Conservation (phyloP, 257 asterid species). For the Scutellaria baicalensis region DNA sequence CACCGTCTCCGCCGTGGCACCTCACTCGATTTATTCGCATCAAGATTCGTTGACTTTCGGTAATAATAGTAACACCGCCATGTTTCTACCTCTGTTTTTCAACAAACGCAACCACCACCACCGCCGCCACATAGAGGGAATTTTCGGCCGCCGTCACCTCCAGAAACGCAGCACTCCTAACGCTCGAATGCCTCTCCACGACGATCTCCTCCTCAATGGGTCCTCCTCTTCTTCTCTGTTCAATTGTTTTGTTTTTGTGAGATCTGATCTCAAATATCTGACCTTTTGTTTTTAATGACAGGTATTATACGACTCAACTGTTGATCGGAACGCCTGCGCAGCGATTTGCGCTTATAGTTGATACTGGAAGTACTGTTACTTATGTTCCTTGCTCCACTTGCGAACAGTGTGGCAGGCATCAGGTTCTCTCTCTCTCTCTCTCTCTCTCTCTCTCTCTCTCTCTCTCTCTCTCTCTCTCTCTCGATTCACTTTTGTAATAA, state of each 20-base stretch:
- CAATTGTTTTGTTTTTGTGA: not conserved
- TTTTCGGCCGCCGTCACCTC: conserved; percentile 47
- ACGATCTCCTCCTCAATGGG: conserved; percentile 87
- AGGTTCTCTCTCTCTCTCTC: conserved; percentile 35
- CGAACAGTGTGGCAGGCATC: conserved; percentile 88
- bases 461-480: not conserved
- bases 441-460: too few species aligned
- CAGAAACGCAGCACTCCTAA: conserved; percentile 22
- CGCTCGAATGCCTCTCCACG: conserved; percentile 82
- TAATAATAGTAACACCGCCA: conserved; percentile 18
- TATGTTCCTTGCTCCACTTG: conserved; percentile 91
- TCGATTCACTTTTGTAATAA: not conserved
- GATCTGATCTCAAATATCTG: conserved; percentile 24
- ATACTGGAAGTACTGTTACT: conserved; percentile 96
- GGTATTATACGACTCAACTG: conserved; percentile 86
- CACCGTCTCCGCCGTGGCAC: conserved; percentile 10
- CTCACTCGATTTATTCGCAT: conserved; percentile 8
- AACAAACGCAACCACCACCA: conserved; percentile 11
- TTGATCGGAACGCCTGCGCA: conserved; percentile 98
- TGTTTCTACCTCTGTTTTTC: conserved; percentile 38
- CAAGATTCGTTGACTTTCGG: conserved; percentile 8
- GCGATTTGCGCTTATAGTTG: conserved; percentile 88
- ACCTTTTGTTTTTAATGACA: conserved; percentile 15
- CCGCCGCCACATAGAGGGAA: conserved; percentile 1
- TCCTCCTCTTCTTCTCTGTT: conserved; percentile 12